A percentile compares a stretch with the other conserved stretches of the same genome.
Conservation (phyloP, 495 filamentous ascomycete species). For the Aspergillus asperescens region DNA sequence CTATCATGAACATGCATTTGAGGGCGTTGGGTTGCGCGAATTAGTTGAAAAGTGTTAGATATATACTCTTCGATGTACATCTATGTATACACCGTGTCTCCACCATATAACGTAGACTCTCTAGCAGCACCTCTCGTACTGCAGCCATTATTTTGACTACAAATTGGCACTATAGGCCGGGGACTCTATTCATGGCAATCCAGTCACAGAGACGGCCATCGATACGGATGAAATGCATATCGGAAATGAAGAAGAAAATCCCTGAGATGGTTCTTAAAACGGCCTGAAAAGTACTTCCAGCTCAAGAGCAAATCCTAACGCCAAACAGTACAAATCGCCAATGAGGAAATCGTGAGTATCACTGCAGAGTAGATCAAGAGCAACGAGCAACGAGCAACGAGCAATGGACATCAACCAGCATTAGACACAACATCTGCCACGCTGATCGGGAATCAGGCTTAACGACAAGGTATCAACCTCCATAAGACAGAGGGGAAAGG, state of each 20-base stretch:
- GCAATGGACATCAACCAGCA: not conserved
- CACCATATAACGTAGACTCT: too few species aligned
- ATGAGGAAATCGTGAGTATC: slow-evolving; percentile 38
- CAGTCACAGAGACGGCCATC: too few species aligned
- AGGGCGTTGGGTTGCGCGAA: slow-evolving; percentile 11
- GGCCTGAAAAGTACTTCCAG: not conserved
- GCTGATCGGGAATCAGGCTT: slow-evolving; percentile 19
- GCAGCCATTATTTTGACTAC: too few species aligned
- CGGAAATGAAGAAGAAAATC: not conserved
- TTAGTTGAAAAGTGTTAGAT: slow-evolving; percentile 7
- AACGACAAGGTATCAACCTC: slow-evolving; percentile 13
- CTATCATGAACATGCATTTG: slow-evolving; percentile 14
- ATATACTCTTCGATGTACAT: not conserved
- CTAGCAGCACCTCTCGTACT: too few species aligned
- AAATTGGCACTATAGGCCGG: not conserved
- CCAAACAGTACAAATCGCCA: slow-evolving; percentile 36
- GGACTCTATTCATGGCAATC: too few species aligned
- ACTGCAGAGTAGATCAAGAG: slow-evolving; percentile 20
- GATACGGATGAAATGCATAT: not conserved
- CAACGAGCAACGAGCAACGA: slow-evolving; percentile 16
- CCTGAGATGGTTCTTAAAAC: slow-evolving; percentile 1
- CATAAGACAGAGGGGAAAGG: not conserved
- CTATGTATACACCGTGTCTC: not conserved
- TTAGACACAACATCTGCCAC: slow-evolving; percentile 15
- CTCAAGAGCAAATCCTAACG: slow-evolving; percentile 24